Evolutionary conservation across 345 rosid species (phyloP).

Genomic region (Dipteronia sinensis): DNA sequence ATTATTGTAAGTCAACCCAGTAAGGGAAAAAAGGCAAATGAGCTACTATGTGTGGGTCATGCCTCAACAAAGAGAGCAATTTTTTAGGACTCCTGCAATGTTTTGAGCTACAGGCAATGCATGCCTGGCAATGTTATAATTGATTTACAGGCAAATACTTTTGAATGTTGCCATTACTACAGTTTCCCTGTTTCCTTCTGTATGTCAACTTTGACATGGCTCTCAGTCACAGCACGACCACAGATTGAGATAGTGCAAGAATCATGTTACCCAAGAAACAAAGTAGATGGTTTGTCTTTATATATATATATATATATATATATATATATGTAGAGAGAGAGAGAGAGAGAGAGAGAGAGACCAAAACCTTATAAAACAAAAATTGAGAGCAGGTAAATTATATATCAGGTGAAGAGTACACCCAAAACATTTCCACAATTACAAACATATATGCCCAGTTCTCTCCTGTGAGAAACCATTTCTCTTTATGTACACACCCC

Average conservation of each 20-base stretch:
- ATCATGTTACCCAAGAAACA: too few species aligned
- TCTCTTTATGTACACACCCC: conserved; percentile 52
- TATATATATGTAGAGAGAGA: too few species aligned
- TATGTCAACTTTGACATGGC: not conserved
- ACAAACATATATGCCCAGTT: conserved; percentile 42
- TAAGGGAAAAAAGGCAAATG: too few species aligned
- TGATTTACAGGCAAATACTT: not conserved
- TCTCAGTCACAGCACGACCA: too few species aligned
- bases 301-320: too few species aligned
- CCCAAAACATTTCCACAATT: conserved; percentile 42
- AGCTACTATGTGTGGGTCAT: too few species aligned
- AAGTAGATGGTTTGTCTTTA: too few species aligned
- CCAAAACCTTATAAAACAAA: conserved; percentile 14
- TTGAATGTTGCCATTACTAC: not conserved
- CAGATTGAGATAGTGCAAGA: too few species aligned
- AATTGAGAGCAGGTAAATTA: conserved; percentile 39
- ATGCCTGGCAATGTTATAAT: not conserved
- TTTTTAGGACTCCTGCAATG: not conserved
- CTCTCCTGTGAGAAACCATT: conserved; percentile 31
- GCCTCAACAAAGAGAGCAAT: too few species aligned
- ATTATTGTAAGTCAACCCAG: too few species aligned
- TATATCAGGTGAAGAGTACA: conserved; percentile 32
- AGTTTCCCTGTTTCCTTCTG: not conserved
- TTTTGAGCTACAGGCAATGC: not conserved
- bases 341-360: not conserved